Conservation (phyloP, 1,284 basidiomycete genomes). For the Heliocybe sulcata region DNA sequence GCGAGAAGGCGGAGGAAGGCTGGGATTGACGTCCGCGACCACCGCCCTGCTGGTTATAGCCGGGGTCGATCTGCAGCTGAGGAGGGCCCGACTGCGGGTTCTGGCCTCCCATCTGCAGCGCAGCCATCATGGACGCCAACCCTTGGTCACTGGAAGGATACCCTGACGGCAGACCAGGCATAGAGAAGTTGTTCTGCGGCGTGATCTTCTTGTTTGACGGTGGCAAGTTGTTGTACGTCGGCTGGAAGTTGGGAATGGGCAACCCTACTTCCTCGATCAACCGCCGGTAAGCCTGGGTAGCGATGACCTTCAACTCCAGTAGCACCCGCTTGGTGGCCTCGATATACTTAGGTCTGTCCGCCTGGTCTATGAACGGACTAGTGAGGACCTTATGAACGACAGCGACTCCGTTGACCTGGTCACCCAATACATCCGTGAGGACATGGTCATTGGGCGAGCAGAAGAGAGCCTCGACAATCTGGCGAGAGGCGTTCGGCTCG, state of each 20-base stretch:
- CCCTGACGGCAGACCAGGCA: slow-evolving; percentile 68
- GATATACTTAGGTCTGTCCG: slow-evolving; percentile 62
- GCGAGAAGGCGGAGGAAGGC: slow-evolving; percentile 49
- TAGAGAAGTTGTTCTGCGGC: slow-evolving; percentile 49
- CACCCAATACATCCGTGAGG: slow-evolving; percentile 87
- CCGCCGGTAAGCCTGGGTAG: slow-evolving; percentile 88
- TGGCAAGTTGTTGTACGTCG: slow-evolving; percentile 61
- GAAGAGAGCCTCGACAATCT: slow-evolving; percentile 83
- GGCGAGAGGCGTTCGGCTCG: slow-evolving; percentile 76
- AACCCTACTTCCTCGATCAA: slow-evolving; percentile 92
- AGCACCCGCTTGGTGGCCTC: slow-evolving; percentile 87
- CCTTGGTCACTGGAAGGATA: slow-evolving; percentile 78
- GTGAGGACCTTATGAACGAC: slow-evolving; percentile 92
- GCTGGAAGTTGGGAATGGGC: slow-evolving; percentile 80
- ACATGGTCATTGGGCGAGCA: slow-evolving; percentile 81
- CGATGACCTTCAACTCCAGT: slow-evolving; percentile 82
- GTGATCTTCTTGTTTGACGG: slow-evolving; percentile 56
- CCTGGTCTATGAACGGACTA: slow-evolving; percentile 72
- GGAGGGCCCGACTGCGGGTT: slow-evolving; percentile 74
- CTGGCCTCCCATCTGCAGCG: slow-evolving; percentile 79
- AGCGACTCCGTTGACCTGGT: slow-evolving; percentile 93
- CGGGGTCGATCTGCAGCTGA: slow-evolving; percentile 63
- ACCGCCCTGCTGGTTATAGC: slow-evolving; percentile 28
- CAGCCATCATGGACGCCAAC: slow-evolving; percentile 82
- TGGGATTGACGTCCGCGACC: slow-evolving; percentile 42